A percentile compares a stretch with the other conserved stretches of the same genome.
Conservation (phyloP, 345 rosid species). For the Dipteronia sinensis region DNA sequence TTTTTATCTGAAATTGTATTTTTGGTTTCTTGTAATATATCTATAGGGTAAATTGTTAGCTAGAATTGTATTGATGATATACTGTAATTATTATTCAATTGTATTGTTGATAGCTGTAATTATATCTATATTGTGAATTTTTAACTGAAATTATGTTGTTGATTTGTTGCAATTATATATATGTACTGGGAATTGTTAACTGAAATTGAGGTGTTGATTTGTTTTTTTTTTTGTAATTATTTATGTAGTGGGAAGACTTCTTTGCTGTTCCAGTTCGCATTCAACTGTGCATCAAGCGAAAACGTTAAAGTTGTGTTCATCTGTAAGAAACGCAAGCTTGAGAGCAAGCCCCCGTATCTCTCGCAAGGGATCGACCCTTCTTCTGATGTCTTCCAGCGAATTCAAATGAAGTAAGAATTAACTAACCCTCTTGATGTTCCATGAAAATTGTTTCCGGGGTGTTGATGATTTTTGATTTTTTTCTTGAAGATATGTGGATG, state of each 20-base stretch:
- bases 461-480: background rate
- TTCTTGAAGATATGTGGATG: constrained; percentile 67
- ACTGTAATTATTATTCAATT: no score
- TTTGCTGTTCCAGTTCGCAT: constrained; percentile 74
- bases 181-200: background rate
- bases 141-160: background rate
- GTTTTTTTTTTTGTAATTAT: background rate
- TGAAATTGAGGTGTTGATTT: background rate
- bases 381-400: constrained; percentile 56
- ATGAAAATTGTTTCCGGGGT: background rate
- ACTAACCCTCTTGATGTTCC: background rate
- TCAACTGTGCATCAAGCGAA: constrained; percentile 42
- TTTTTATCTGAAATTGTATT: no score
- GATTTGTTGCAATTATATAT: background rate
- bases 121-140: background rate
- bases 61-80: background rate
- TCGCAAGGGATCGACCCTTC: constrained; percentile 74
- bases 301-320: constrained; percentile 60
- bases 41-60: no score
- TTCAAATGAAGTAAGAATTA: constrained; percentile 74
- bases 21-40: no score
- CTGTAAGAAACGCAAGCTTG: constrained; percentile 62
- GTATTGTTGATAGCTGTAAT: background rate
- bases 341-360: constrained; percentile 69
- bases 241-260: constrained; percentile 82